Conservation (phyloP, 345 rosid genomes). For the Aquilaria sinensis region DNA sequence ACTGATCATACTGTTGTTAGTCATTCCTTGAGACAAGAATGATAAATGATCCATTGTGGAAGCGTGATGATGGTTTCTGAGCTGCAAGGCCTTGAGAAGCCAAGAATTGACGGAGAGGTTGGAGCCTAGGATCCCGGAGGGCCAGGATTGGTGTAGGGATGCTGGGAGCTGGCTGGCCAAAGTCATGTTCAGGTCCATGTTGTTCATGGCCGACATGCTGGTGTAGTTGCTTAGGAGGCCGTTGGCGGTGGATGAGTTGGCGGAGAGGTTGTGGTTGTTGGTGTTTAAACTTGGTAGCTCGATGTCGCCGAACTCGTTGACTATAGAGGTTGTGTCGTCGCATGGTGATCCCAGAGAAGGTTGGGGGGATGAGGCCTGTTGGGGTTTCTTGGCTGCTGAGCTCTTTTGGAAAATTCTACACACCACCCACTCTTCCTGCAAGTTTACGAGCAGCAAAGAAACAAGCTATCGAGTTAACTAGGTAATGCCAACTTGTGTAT, state of each 20-base stretch:
- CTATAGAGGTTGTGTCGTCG: slow-evolving; percentile 66
- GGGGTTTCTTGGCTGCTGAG: slow-evolving; percentile 47
- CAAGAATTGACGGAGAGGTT: slow-evolving; percentile 72
- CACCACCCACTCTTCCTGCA: slow-evolving; percentile 94
- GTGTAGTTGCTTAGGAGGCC: slow-evolving; percentile 8
- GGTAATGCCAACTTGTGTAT: not conserved
- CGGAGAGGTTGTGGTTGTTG: not conserved
- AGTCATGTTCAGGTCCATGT: slow-evolving; percentile 27
- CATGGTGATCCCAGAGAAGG: slow-evolving; percentile 74
- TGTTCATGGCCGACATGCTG: slow-evolving; percentile 19
- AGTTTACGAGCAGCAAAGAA: not conserved
- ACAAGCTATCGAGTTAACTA: too few species aligned
- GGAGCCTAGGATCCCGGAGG: slow-evolving; percentile 52
- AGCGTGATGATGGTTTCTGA: slow-evolving; percentile 48
- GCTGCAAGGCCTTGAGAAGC: slow-evolving; percentile 82
- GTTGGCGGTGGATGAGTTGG: slow-evolving; percentile 22
- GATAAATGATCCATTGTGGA: slow-evolving; percentile 30
- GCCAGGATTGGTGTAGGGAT: slow-evolving; percentile 33
- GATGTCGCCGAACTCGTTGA: slow-evolving; percentile 63
- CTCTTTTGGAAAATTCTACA: slow-evolving; percentile 78
- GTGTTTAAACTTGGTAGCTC: slow-evolving; percentile 47
- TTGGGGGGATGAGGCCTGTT: slow-evolving; percentile 47
- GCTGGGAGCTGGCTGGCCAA: slow-evolving; percentile 29
- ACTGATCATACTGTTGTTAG: too few species aligned
- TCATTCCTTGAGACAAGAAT: slow-evolving; percentile 27